Conservation (phyloP, 2,329 filamentous ascomycete genomes). For the Stagonosporopsis chrysanthemi region DNA sequence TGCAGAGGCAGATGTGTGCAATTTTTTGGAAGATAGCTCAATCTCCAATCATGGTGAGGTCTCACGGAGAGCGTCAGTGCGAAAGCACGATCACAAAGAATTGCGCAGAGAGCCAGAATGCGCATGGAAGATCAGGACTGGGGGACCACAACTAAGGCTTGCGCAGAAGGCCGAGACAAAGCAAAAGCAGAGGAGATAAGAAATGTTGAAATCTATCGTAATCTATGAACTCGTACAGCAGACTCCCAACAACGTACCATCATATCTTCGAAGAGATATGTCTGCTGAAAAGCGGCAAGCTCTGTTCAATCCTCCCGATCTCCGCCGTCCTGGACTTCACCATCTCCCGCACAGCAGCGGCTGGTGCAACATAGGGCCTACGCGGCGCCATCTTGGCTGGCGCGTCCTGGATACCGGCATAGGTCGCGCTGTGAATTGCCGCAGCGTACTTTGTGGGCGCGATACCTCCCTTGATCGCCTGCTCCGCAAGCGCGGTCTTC, state of each 20-base stretch:
- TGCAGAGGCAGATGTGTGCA: background rate
- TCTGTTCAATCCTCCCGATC: conserved; percentile 29
- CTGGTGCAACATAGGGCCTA: conserved; percentile 27
- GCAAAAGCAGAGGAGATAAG: background rate
- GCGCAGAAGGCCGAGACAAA: background rate
- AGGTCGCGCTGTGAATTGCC: conserved; percentile 65
- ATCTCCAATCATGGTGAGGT: background rate
- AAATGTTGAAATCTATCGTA: background rate
- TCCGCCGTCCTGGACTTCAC: conserved; percentile 27
- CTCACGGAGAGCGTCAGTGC: no score
- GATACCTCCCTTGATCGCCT: conserved; percentile 69
- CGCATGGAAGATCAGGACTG: background rate
- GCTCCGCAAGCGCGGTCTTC: conserved; percentile 69
- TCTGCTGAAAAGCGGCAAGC: conserved; percentile 19
- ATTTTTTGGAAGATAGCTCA: background rate
- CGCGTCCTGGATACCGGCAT: conserved; percentile 54
- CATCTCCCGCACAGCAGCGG: conserved; percentile 18
- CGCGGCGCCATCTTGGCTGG: conserved; percentile 24
- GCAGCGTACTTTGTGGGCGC: conserved; percentile 71
- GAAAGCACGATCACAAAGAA: background rate
- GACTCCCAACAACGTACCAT: background rate
- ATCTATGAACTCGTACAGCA: conserved; percentile 1
- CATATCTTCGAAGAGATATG: conserved; percentile 16
- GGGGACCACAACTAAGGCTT: background rate
- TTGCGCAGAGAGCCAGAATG: background rate